A percentile compares a stretch with the other conserved stretches of the same genome.
These are phyloP conservation scores for Apiospora koreana DNA, from an alignment of 2,329 filamentous ascomycete species.

Conservation along the genomic window DNA sequence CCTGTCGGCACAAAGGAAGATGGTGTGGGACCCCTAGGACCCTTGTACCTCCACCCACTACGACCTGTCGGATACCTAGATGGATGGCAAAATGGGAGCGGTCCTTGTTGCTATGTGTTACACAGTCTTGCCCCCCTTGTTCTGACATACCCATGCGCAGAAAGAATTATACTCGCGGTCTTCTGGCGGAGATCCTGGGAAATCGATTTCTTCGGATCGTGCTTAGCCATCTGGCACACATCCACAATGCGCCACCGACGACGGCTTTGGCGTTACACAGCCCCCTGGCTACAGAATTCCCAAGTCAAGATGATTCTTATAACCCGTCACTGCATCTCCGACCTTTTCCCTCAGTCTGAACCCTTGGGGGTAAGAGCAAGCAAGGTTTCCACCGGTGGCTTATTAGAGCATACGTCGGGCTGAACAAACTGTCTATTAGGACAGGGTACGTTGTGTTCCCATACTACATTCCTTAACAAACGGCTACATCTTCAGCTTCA, in stretches of 20 bases:
- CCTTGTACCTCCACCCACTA: background rate
- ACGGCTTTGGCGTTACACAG: background rate
- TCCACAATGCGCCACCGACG: background rate
- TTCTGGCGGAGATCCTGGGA: background rate
- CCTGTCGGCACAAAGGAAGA: background rate
- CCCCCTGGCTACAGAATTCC: background rate
- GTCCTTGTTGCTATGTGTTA: background rate
- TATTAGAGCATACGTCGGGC: background rate
- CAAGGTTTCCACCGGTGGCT: background rate
- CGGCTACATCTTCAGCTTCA: background rate
- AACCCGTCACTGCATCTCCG: background rate
- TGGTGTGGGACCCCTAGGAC: background rate
- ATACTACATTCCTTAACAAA: background rate
- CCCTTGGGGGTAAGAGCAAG: background rate
- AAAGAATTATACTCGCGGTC: background rate
- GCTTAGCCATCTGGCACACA: background rate
- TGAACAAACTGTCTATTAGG: background rate
- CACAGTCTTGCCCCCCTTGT: background rate
- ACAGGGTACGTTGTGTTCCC: background rate
- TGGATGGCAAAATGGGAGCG: background rate
- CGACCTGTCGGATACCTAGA: constrained; percentile 7
- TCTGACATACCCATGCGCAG: background rate
- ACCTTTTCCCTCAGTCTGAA: background rate
- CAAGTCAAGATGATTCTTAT: background rate
- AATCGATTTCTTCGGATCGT: background rate